Base-by-base conservation (phyloP, 148 eudicot genomes). In the Dianthus caryophyllus region DNA sequence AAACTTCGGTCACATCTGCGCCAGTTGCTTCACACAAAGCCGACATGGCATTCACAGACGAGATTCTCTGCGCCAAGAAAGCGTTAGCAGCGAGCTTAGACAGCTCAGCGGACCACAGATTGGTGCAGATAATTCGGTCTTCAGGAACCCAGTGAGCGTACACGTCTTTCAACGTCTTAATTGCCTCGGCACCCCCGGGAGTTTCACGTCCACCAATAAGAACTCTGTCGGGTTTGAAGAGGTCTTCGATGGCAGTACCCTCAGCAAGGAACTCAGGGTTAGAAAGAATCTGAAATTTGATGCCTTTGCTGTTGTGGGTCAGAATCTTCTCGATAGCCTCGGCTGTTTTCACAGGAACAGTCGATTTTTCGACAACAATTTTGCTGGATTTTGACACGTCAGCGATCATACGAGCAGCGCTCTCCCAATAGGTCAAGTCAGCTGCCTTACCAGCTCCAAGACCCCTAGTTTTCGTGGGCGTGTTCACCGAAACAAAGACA, bases 401-500 rank as follows among this genome's bases (percentile, higher is more conserved):
- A 43, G 89, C 93, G 21, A 87, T 87, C 93, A 87, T 77, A 51
- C 93, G 89, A 14, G 93, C 89, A 64, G 85, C 87, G 51, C 89
- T 87, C 71, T 87, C 93, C 93, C 89, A 87, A 68, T 87, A 87
- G 26, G 92, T 87, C 47, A 87, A 77, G 71, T 87, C 88, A 9
- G 92, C 88, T 10, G 88, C 92, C 76, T 84, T 87, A 39, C 92
- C 92, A 12, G 92, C 92, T 18, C 92, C 92, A 64, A 87, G 92
- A 56, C 92, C 88, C 65, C 66, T 83, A 36, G 88, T 87, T 70
- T 87, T 87, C n/a, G 92, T 87, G 5, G 92, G 92, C 44, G 92
- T 87, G 71, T 87, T 87, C 29, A 87, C 91, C 2, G 92, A 87
- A 46, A 87, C 92, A 70, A 87, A 87, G 38, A 87, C 84, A 27